phyloP scores from a whole-genome alignment of 169 alveolate species.

The Eimeria falciformis region DNA sequence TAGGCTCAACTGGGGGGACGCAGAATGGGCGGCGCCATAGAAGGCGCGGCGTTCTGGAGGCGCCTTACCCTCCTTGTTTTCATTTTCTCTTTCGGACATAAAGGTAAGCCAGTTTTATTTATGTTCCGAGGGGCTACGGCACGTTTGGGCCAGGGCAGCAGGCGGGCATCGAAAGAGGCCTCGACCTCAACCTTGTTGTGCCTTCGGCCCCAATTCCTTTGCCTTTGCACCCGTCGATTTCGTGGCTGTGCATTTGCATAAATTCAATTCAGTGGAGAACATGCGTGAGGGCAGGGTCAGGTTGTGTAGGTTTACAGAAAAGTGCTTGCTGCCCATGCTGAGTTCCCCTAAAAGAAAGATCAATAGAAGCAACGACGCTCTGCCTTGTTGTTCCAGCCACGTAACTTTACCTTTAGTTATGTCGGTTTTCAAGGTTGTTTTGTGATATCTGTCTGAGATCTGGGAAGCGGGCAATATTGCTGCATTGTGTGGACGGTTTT shows the following conservation, averaged over 20 bases:
- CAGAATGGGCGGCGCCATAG: slow-evolving; percentile 2
- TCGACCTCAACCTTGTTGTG: neutral
- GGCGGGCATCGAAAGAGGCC: neutral
- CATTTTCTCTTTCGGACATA: no score
- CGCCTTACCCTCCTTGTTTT: neutral
- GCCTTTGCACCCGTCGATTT: neutral
- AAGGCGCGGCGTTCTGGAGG: neutral
- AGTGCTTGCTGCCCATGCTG: no score
- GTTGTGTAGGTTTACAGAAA: no score
- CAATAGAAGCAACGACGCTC: no score
- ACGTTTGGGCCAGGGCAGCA: no score
- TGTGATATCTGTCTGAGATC: no score
- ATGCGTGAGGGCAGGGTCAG: neutral
- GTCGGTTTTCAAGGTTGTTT: no score
- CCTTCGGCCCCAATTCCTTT: neutral
- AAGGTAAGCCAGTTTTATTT: neutral
- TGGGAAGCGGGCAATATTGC: no score
- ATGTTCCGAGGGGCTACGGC: neutral
- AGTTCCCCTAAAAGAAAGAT: no score
- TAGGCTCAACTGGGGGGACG: neutral
- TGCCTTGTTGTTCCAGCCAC: no score
- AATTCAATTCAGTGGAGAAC: neutral
- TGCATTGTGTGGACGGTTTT: no score
- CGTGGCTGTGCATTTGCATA: neutral
- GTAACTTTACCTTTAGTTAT: no score